Evolutionary conservation across 108 stramenopile genomes (phyloP).

Genomic region (Fragilaria crotonensis): DNA sequence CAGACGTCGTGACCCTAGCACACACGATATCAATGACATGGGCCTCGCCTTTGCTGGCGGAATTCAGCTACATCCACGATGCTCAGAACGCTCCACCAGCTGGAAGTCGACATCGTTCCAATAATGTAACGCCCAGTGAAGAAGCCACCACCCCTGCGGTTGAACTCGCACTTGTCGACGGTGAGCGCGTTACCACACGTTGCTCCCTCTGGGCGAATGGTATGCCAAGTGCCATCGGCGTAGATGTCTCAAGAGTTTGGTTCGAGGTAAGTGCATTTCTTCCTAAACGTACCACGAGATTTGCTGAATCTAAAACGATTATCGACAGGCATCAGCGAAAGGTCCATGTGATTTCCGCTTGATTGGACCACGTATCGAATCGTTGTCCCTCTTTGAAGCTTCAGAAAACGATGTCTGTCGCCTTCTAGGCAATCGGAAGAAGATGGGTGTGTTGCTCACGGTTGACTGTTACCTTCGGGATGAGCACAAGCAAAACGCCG

Average conservation of each 20-base stretch:
- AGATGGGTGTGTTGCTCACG: slow-evolving; percentile 46
- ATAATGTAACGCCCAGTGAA: slow-evolving; percentile 2
- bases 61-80: slow-evolving; percentile 27
- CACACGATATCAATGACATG: slow-evolving; percentile 41
- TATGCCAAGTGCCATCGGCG: slow-evolving; percentile 25
- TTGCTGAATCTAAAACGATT: background rate
- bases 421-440: slow-evolving; percentile 24
- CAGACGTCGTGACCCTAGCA: slow-evolving; percentile 47
- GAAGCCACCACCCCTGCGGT: slow-evolving; percentile 4
- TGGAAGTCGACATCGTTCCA: slow-evolving; percentile 44
- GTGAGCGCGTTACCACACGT: slow-evolving; percentile 33
- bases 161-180: slow-evolving; percentile 48
- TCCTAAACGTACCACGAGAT: background rate
- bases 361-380: background rate
- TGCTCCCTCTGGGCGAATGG: slow-evolving; percentile 37
- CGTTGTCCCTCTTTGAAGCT: background rate
- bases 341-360: slow-evolving; percentile 17
- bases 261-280: slow-evolving; percentile 46
- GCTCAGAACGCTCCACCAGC: slow-evolving; percentile 36
- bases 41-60: slow-evolving; percentile 50
- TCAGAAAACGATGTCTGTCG: slow-evolving; percentile 13
- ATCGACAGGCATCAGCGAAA: background rate
- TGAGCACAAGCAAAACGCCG: slow-evolving; percentile 13
- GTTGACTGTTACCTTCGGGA: slow-evolving; percentile 22
- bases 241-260: slow-evolving; percentile 28